Evolutionary conservation across 768 basidiomycete genomes (phyloP), one percentile per base, ranked within the genome.

Genomic region (Tylopilus balloui): DNA sequence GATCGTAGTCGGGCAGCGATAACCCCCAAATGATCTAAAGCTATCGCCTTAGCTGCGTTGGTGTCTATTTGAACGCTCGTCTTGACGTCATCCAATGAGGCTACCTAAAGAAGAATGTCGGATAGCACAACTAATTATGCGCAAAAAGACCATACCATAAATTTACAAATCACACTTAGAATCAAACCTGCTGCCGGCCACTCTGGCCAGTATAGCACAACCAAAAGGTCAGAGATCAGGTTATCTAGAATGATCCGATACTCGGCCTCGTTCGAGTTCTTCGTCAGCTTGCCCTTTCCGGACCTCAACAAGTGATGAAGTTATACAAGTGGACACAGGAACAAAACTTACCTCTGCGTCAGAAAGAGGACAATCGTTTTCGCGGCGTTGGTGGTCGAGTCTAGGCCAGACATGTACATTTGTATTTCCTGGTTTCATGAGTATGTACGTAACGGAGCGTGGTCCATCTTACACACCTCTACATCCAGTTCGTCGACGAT

Each of bases 141-240:
- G 42, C 36, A 15, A 45, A 27, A 7, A 21, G 6, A 13, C 56
- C 76, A 10, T 51, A 92, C 94, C 90, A 98, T 90, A 56, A 84
- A 85, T 63, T 84, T 87, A 54, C 84, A 87, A 7, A 85, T 80
- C 40, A 96, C 85, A 37, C 78, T 80, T 31, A 98, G 70, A 32
- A 96, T 73, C 15, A 96, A 68, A 36, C 83, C 78, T 2, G 96
- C 90, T 10, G 90, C 94, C 6, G 96, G 96, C 93, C 95, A 99
- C 68, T 99, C 96, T 0, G 96, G 94, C 82, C 90, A 90, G 64
- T 87, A 93, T 6, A 97, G 72, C 17, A 96, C 92, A 9, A 79
- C 78, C 20, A 98, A 76, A 20, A 96, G 73, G 62, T 99, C 96
- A 2, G 83, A 81, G 35, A 98, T 81, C 11, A 98, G 73, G 58